A percentile compares a stretch with the other conserved stretches of the same genome.
Conservation (phyloP, 306 rosid genomes). For the Bauhinia variegata region DNA sequence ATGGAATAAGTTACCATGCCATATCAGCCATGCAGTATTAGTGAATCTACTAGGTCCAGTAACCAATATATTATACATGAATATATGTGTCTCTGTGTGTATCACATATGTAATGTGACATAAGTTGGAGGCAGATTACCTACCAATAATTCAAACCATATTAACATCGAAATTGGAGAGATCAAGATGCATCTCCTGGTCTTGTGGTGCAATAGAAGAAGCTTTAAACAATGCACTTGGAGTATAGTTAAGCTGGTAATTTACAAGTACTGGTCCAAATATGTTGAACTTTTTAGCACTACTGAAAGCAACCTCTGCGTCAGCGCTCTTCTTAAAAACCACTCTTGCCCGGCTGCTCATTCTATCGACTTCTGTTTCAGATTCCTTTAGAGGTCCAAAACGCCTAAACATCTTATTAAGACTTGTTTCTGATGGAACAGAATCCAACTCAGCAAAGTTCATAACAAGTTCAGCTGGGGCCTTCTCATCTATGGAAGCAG, state of each 20-base stretch:
- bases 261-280: conserved; percentile 77
- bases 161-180: conserved; percentile 66
- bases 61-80: conserved; percentile 27
- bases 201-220: conserved; percentile 61
- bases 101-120: too few species aligned
- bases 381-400: conserved; percentile 88
- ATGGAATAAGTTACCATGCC: not conserved
- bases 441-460: conserved; percentile 83
- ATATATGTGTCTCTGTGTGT: too few species aligned
- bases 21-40: not conserved
- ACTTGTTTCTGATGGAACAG: conserved; percentile 77
- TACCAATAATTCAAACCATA: conserved; percentile 63
- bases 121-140: conserved; percentile 13
- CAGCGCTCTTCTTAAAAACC: conserved; percentile 74
- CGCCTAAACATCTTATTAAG: conserved; percentile 86
- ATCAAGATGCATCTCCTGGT: conserved; percentile 86
- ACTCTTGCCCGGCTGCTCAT: conserved; percentile 92
- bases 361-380: conserved; percentile 91
- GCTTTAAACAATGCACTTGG: conserved; percentile 73
- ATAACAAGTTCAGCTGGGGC: conserved; percentile 88
- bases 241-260: conserved; percentile 81
- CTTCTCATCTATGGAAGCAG: conserved; percentile 67
- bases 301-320: conserved; percentile 84
- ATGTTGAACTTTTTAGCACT: conserved; percentile 92
- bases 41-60: conserved; percentile 9